Evolutionary conservation across 257 asterid species (phyloP).

Genomic region (Scutellaria galericulata): DNA sequence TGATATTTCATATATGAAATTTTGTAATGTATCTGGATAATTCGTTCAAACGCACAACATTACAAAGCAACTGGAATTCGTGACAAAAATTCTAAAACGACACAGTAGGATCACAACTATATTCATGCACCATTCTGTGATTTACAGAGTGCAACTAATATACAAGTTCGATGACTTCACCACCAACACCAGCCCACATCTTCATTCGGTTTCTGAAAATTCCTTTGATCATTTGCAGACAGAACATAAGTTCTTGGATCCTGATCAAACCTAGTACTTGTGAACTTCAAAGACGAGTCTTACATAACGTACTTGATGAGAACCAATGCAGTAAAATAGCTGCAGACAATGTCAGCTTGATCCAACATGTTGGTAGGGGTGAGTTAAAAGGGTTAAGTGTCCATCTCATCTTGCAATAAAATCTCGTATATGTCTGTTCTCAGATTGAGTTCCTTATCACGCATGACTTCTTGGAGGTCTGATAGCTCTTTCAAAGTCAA

Average conservation of each 20-base stretch:
- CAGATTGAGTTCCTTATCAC: conserved; percentile 91
- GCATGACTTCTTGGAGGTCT: conserved; percentile 96
- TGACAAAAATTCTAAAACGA: too few relatives aligned
- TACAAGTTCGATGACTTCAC: not conserved
- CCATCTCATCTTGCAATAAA: conserved; percentile 84
- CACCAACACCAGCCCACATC: not conserved
- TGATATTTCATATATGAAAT: too few relatives aligned
- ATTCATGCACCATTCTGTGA: not conserved
- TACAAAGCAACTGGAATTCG: too few relatives aligned
- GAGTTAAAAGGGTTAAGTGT: conserved; percentile 28
- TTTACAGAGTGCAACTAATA: not conserved
- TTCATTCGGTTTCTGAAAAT: not conserved
- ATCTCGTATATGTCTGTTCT: conserved; percentile 98
- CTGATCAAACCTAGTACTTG: too few relatives aligned
- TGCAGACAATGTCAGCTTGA: not conserved
- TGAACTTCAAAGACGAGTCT: too few relatives aligned
- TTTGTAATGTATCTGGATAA: too few relatives aligned
- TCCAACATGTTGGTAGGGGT: too few relatives aligned
- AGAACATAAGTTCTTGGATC: too few relatives aligned
- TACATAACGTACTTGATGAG: too few relatives aligned
- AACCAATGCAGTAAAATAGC: too few relatives aligned
- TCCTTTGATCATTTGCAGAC: too few relatives aligned
- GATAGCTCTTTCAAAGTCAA: conserved; percentile 85
- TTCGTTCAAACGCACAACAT: too few relatives aligned
- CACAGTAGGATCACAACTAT: not conserved